Conservation (phyloP, 2,329 filamentous ascomycete genomes). For the Fusarium kyushuense region DNA sequence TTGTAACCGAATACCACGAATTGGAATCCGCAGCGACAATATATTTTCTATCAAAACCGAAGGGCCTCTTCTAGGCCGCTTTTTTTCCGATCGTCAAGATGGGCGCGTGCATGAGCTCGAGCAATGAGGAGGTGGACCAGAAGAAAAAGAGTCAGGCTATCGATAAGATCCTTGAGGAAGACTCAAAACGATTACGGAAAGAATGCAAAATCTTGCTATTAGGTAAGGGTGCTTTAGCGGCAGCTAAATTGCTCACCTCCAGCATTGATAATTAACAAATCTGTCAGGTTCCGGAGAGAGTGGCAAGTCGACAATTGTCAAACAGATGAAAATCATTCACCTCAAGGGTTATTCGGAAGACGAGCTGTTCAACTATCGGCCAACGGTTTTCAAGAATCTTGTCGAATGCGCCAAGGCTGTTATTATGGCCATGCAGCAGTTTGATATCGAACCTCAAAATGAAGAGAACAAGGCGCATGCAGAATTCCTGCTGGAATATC, state of each 20-base stretch:
- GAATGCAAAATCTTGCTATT: conserved; percentile 99
- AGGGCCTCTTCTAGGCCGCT: conserved; percentile 31
- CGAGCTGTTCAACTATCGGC: conserved; percentile 91
- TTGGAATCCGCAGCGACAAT: conserved; percentile 18
- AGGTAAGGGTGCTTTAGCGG: conserved; percentile 68
- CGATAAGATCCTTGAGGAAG: conserved; percentile 92
- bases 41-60: conserved; percentile 16
- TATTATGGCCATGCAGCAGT: conserved; percentile 91
- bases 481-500: conserved; percentile 86
- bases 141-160: conserved; percentile 98
- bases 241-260: conserved; percentile 3
- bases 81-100: conserved; percentile 65
- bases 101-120: conserved; percentile 94
- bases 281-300: conserved; percentile 91
- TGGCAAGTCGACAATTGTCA: conserved; percentile 98
- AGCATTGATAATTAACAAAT: conserved; percentile 33
- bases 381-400: conserved; percentile 98
- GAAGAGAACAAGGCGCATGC: conserved; percentile 79
- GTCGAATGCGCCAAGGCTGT: conserved; percentile 96
- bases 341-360: conserved; percentile 97
- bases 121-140: conserved; percentile 87
- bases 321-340: conserved; percentile 99
- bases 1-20: conserved; percentile 32
- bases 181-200: conserved; percentile 89
- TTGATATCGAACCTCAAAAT: conserved; percentile 82